Evolutionary conservation across 2,329 filamentous ascomycete species (phyloP), one percentile per base, ranked within the genome.

Genomic region (Aspergillus tamarii): DNA sequence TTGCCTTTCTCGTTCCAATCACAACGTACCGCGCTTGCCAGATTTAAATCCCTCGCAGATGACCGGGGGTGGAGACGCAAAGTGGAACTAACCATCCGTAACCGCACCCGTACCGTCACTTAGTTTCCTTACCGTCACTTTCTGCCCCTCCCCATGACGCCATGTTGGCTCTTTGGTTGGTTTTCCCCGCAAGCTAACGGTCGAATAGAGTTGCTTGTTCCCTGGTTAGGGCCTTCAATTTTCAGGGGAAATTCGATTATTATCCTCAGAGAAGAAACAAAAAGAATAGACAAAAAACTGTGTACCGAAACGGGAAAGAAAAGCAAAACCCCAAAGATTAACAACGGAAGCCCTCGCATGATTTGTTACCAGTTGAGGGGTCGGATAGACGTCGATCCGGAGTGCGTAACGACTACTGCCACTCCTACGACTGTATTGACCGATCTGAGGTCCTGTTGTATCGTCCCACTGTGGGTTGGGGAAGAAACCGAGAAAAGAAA

Each of bases 111-210:
- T 64, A 62, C 60, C 53, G 50, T 65, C 64, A 60, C 63, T 60
- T 64, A 26, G 61, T 41, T 16, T 62, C 45, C 53, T 16, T 63
- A 65, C 60, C 58, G 53, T 52, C 36, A 45, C 41, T 43, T 48
- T 28, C 28, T 61, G 55, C 59, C 55, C 62, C 53, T 63, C 32
- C 56, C 48, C 56, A 69, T 70, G 68, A 70, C 68, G 68, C 68
- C 67, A 70, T 70, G 32, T 28, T 28, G 52, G 28, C 30, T 63
- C 19, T 45, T 63, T 53, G 58, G 34, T 59, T 45, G 55, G 54
- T 43, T 46, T 66, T 62, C 65, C 65, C 65, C 65, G 65, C 65
- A 67, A 65, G 56, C 61, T 66, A 59, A 62, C 60, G 52, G 58
- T 64, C 56, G 41, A 59, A 50, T 57, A 57, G 54, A 60, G 55